Evolutionary conservation across 352 stramenopile species (phyloP), one percentile per base, ranked within the genome.

Genomic region (Pythium dissimile): DNA sequence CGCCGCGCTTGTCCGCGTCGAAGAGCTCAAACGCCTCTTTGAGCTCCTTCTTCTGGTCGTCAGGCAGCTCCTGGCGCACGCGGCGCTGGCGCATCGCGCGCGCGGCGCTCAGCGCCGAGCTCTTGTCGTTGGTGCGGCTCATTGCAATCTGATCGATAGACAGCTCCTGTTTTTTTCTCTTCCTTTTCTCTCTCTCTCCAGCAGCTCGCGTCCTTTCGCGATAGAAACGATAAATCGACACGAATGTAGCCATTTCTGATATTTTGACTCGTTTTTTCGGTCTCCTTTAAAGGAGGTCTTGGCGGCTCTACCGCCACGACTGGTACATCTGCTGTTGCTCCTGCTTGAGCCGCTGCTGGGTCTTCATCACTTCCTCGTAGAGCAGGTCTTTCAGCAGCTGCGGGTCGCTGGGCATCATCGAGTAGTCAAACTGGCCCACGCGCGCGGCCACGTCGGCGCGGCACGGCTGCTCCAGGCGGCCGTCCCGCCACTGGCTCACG

Each of bases 11-110:
- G 54, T 97, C 89, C 18, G 77, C 80, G 72, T 98, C 93, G 53
- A 98, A 98, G 35, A 98, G 80, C 45, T 96, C 89, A 49, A 98
- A 98, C 7, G 92, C 89, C 53, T 98, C 93, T 47, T 81, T 75
- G 1, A 98, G 76, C 69, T 98, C 92, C 38, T 90, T 89, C 61
- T 91, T 89, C 69, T 94, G 82, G 38, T 92, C 84, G 18, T 92
- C 82, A 18, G 70, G 75, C 12, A 92, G 68, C 69, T 94, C 82
- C 50, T 92, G 80, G 15, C 80, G 82, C 24, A 70, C 48, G 21
- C 80, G 69, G n/a, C 80, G 74, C 16, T 64, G 59, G 18, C 71
- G 70, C 48, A 59, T 35, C 32, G 54, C 21, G 43, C 66, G 31
- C 28, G 55, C 65, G 18, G 51, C 42, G 27, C 49, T 38, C 21